A percentile compares a stretch with the other conserved stretches of the same genome.
These are phyloP conservation scores for Brassica balearica DNA, from an alignment of 441 rosid genomes.

Conservation along the genomic window DNA sequence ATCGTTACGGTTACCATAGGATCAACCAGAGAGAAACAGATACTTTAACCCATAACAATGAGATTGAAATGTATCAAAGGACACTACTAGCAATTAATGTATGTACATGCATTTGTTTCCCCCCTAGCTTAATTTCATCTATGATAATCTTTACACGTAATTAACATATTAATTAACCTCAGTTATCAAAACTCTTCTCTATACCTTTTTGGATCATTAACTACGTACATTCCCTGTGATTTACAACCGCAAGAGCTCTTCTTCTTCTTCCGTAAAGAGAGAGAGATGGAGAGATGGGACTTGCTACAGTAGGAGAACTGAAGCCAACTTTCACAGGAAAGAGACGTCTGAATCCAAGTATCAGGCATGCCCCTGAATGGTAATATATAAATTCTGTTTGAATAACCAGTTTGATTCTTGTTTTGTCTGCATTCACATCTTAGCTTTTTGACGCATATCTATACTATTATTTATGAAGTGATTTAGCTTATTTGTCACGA, in stretches of 20 bases:
- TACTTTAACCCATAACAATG: slow-evolving; percentile 25
- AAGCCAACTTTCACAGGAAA: slow-evolving; percentile 91
- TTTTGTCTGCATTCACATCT: slow-evolving; percentile 7
- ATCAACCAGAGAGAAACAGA: slow-evolving; percentile 15
- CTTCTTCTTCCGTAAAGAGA: neutral
- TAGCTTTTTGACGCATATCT: slow-evolving; percentile 33
- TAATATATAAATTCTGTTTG: slow-evolving; percentile 36
- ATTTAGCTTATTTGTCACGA: no score
- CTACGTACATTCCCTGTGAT: slow-evolving; percentile 30
- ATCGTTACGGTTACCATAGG: slow-evolving; percentile 28
- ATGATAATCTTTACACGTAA: slow-evolving; percentile 43
- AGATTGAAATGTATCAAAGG: slow-evolving; percentile 7
- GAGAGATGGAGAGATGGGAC: slow-evolving; percentile 62
- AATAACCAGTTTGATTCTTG: neutral
- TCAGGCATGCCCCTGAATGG: slow-evolving; percentile 97
- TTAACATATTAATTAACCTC: slow-evolving; percentile 24
- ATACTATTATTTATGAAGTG: slow-evolving; percentile 27
- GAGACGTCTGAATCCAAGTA: slow-evolving; percentile 85
- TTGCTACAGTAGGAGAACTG: slow-evolving; percentile 75
- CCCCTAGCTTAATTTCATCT: slow-evolving; percentile 8
- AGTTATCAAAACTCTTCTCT: neutral
- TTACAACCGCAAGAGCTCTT: slow-evolving; percentile 14
- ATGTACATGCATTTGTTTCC: slow-evolving; percentile 34
- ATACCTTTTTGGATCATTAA: slow-evolving; percentile 33
- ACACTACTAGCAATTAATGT: slow-evolving; percentile 24